These are phyloP conservation scores for Massarina eburnea DNA, from an alignment of 2,329 filamentous ascomycete species.

Conservation along the genomic window DNA sequence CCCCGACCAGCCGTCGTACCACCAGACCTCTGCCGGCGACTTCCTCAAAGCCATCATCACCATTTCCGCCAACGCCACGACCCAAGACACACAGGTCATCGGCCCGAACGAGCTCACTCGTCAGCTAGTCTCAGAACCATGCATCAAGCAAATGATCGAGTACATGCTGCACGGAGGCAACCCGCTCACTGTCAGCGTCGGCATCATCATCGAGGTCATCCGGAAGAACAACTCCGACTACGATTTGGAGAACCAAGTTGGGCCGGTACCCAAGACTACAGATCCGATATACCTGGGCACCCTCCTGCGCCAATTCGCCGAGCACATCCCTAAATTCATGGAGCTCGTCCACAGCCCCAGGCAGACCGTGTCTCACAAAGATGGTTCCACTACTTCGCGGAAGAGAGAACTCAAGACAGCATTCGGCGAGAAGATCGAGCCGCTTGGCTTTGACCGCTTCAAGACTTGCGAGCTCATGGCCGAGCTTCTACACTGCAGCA, in stretches of 20 bases:
- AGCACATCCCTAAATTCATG: slow-evolving; percentile 94
- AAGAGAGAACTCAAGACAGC: slow-evolving; percentile 79
- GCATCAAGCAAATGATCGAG: slow-evolving; percentile 79
- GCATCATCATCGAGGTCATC: slow-evolving; percentile 97
- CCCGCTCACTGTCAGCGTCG: slow-evolving; percentile 90
- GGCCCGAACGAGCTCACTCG: slow-evolving; percentile 95
- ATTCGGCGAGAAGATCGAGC: slow-evolving; percentile 88
- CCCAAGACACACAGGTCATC: slow-evolving; percentile 98
- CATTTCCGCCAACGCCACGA: slow-evolving; percentile 95
- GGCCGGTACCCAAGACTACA: slow-evolving; percentile 76
- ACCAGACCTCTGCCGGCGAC: slow-evolving; percentile 94
- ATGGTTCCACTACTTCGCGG: slow-evolving; percentile 62
- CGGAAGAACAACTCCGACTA: slow-evolving; percentile 99
- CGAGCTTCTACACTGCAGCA: slow-evolving; percentile 94
- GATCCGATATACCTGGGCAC: slow-evolving; percentile 97
- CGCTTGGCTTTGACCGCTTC: slow-evolving; percentile 94
- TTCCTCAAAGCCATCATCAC: slow-evolving; percentile 99
- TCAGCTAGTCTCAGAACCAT: slow-evolving; percentile 84
- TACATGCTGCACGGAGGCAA: slow-evolving; percentile 96
- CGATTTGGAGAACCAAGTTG: slow-evolving; percentile 85
- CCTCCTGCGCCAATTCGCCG: slow-evolving; percentile 82
- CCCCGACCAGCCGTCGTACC: slow-evolving; percentile 81
- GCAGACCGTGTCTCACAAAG: slow-evolving; percentile 58
- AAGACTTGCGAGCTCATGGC: slow-evolving; percentile 99
- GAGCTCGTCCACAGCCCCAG: slow-evolving; percentile 76